Evolutionary conservation across 164 flowering plant species (phyloP).

Genomic region (Vitis labrusca): DNA sequence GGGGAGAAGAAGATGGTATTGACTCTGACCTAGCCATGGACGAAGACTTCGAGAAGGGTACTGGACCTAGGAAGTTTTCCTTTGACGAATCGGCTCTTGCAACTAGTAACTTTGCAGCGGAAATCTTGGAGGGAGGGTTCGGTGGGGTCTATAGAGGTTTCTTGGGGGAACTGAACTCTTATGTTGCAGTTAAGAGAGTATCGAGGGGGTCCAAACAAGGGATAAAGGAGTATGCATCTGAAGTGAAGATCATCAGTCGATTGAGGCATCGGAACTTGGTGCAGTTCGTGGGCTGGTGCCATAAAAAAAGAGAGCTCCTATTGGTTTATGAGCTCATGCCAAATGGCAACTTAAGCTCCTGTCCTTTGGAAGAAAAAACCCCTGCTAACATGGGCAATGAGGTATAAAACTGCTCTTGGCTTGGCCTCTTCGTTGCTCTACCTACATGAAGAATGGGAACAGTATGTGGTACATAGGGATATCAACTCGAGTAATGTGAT

Average conservation of each 20-base stretch:
- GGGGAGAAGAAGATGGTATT: no score
- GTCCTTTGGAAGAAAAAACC: not conserved
- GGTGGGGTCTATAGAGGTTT: constrained; percentile 28
- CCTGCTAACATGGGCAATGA: not conserved
- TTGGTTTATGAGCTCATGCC: not conserved
- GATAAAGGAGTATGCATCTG: not conserved
- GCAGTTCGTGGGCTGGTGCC: constrained; percentile 6
- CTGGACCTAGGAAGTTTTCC: no score
- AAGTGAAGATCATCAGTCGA: constrained; percentile 4
- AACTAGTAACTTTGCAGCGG: not conserved
- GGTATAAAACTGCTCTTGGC: constrained; percentile 1
- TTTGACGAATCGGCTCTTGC: no score
- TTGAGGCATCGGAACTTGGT: constrained; percentile 5
- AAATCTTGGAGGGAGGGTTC: constrained; percentile 29
- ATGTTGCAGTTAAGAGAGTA: constrained; percentile 27
- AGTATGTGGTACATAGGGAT: constrained; percentile 1
- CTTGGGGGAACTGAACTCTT: constrained; percentile 3
- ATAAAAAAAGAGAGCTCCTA: not conserved
- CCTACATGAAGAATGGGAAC: constrained; percentile 2
- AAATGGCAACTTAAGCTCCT: not conserved
- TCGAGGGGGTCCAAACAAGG: constrained; percentile 8
- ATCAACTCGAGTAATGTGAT: constrained; percentile 5
- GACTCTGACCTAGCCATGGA: not conserved
- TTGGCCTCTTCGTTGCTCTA: constrained; percentile 5
- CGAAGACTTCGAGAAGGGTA: no score